Base-by-base conservation (phyloP, 805 yeast genomes). In the Ogataea philodendri region DNA sequence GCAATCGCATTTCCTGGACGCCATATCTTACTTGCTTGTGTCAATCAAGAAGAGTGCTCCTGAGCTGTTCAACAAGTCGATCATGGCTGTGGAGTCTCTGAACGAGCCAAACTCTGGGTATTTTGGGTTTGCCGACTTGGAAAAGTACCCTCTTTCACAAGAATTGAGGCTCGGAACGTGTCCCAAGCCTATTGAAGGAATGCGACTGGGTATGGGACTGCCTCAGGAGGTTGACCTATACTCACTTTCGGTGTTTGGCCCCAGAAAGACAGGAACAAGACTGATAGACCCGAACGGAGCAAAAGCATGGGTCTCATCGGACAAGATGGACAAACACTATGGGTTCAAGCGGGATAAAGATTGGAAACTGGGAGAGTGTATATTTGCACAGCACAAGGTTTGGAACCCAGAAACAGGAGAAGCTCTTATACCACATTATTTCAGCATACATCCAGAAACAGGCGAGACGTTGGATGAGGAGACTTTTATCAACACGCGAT, bases 61-160 rank as follows among this genome's bases (percentile, higher is more conserved):
- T 0, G 65, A 66, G 8, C 51, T 78, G 27, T 62, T 73, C 32
- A 65, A 66, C 18, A 46, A 49, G 15, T 69, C 72, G n/a, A 59
- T 85, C 2, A 44, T 84, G n/a, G 97, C 95, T 3, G 67, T 85
- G 38, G 97, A 89, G 60, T 71, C 84, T 32, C 57, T 89, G 63
- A 89, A 89, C 56, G 97, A 89, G 57, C 96, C 96, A 5, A 82
- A 76, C 49, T 55, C 67, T 33, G 97, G 97, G 0, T 70, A 79
- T 34, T 69, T 82, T 26, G 95, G 93, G 0, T 69, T 70, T 31
- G 60, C 62, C 3, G 70, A 84, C 52, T 59, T 89, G 19, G 65
- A 65, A 7, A 48, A 47, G 1, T 54, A 80, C 14, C 89, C 93
- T 1, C 63, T 69, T 5, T 64, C 63, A 4, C 85, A 84, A 51